Percentiles rank a stretch among this genome's conserved stretches.
Evolutionary conservation across 164 flowering plant genomes (phyloP).

Genomic region (Tinospora cordifolia): DNA sequence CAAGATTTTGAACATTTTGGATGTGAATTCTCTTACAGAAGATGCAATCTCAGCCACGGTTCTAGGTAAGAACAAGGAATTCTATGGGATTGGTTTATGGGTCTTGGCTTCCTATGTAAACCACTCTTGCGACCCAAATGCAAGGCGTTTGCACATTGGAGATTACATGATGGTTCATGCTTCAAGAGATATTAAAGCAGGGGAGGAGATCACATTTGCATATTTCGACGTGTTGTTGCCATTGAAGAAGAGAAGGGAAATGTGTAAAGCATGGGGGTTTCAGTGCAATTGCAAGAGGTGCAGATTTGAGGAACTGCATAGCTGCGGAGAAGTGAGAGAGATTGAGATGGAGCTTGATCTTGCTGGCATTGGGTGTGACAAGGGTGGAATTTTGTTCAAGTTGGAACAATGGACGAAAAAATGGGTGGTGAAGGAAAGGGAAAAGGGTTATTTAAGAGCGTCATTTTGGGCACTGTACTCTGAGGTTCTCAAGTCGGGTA

Average conservation of each 20-base stretch:
- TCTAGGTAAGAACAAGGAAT: conserved; percentile 55
- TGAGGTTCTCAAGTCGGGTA: conserved; percentile 44
- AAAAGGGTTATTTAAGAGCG: conserved; percentile 66
- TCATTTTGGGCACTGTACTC: conserved; percentile 60
- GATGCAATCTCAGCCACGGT: conserved; percentile 52
- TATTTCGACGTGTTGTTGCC: conserved; percentile 64
- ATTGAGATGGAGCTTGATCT: conserved; percentile 43
- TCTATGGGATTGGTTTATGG: conserved; percentile 82
- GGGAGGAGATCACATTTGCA: conserved; percentile 80
- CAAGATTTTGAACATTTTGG: conserved; percentile 51
- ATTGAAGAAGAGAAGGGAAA: conserved; percentile 38
- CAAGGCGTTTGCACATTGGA: conserved; percentile 67
- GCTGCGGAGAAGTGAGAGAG: conserved; percentile 41
- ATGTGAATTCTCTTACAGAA: conserved; percentile 75
- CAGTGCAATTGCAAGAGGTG: conserved; percentile 67
- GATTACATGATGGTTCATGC: conserved; percentile 59
- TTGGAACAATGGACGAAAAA: conserved; percentile 68
- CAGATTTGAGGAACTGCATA: conserved; percentile 47
- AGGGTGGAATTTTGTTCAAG: conserved; percentile 35
- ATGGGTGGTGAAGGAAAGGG: conserved; percentile 52
- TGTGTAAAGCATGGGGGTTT: conserved; percentile 68
- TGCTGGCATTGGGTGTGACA: conserved; percentile 36
- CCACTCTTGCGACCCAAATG: conserved; percentile 79
- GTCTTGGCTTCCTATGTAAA: conserved; percentile 68
- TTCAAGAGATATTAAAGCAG: conserved; percentile 68